phyloP scores from a whole-genome alignment of 495 filamentous ascomycete genomes.

The Hyaloscypha bicolor region DNA sequence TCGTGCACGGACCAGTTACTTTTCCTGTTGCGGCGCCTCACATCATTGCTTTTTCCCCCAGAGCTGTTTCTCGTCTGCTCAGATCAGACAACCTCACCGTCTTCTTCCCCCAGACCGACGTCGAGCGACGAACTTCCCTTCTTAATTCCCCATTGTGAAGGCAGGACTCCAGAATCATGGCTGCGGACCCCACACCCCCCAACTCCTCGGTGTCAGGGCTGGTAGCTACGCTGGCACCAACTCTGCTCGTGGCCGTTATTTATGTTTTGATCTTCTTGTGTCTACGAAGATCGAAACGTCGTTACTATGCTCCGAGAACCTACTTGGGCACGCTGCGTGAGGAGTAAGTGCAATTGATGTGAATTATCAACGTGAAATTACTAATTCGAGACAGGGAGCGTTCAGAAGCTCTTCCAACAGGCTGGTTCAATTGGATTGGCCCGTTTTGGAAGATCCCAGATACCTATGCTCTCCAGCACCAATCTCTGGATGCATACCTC shows the following conservation, averaged over 20 bases:
- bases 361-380: neutral
- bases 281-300: slow-evolving; percentile 68
- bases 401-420: slow-evolving; percentile 66
- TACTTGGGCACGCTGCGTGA: slow-evolving; percentile 76
- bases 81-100: neutral
- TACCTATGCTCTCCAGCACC: slow-evolving; percentile 82
- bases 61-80: neutral
- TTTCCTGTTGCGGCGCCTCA: neutral
- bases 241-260: slow-evolving; percentile 60
- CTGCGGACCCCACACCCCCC: neutral
- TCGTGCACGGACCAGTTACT: too few relatives aligned
- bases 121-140: neutral
- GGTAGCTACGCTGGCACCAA: slow-evolving; percentile 72
- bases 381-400: slow-evolving; percentile 55
- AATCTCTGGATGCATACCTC: slow-evolving; percentile 87
- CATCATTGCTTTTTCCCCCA: neutral
- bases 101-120: neutral
- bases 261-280: slow-evolving; percentile 76
- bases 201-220: slow-evolving; percentile 41
- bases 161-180: slow-evolving; percentile 15
- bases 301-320: slow-evolving; percentile 86
- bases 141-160: slow-evolving; percentile 12
- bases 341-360: slow-evolving; percentile 45
- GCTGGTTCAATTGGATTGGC: slow-evolving; percentile 73
- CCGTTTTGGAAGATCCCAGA: slow-evolving; percentile 80